phyloP scores from a whole-genome alignment of 2,329 filamentous ascomycete species.

The Zymoseptoria ardabiliae region DNA sequence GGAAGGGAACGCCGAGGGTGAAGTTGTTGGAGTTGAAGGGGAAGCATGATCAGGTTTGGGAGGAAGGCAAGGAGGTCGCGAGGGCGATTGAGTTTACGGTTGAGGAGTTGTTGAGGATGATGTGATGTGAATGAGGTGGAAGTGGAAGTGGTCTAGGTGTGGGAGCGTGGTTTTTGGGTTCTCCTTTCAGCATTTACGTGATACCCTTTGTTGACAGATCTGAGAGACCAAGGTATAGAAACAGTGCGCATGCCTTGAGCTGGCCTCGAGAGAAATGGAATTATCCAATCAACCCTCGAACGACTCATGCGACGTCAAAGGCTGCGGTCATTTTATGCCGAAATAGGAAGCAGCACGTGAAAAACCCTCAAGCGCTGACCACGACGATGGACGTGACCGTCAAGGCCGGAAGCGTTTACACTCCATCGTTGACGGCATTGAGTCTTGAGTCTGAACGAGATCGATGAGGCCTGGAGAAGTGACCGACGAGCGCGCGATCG shows the following conservation, averaged over 20 bases:
- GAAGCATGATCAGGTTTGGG: conserved; percentile 58
- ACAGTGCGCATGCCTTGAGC: background rate
- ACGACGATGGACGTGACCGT: background rate
- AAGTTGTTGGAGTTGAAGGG: conserved; percentile 46
- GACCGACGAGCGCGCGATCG: too few relatives aligned
- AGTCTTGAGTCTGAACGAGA: too few relatives aligned
- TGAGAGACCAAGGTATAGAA: background rate
- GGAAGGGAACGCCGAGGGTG: conserved; percentile 24
- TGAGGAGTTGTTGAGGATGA: conserved; percentile 12
- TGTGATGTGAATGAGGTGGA: background rate
- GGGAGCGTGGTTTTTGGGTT: background rate
- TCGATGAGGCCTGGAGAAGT: too few relatives aligned
- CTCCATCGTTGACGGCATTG: too few relatives aligned
- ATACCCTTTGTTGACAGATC: background rate
- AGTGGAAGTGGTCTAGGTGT: background rate
- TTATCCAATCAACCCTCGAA: background rate
- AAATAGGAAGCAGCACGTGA: background rate
- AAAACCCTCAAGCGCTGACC: background rate
- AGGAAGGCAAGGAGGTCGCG: conserved; percentile 51
- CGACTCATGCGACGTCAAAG: background rate
- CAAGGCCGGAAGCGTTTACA: too few relatives aligned
- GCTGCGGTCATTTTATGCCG: background rate
- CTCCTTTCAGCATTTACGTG: background rate
- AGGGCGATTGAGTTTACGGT: conserved; percentile 28
- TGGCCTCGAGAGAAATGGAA: background rate